Conservation (phyloP, 805 yeast genomes). For the Kazachstania bromeliacearum region DNA sequence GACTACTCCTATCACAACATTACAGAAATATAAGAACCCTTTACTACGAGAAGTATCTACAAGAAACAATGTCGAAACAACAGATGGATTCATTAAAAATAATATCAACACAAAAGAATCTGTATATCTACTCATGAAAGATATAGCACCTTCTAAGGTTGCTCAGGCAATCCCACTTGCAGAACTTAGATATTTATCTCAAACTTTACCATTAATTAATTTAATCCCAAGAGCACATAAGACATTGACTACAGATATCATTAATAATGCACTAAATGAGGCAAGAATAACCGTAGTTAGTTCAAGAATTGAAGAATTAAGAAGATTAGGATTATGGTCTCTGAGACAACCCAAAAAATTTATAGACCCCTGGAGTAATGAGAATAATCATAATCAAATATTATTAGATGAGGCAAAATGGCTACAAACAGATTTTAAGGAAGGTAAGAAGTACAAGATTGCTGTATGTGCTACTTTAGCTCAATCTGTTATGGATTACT, state of each 20-base stretch:
- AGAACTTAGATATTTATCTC: constrained; percentile 78
- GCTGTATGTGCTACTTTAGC: constrained; percentile 65
- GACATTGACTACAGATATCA: constrained; percentile 73
- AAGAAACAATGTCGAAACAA: constrained; percentile 9
- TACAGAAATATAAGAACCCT: constrained; percentile 2
- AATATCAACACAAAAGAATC: constrained; percentile 37
- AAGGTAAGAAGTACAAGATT: constrained; percentile 56
- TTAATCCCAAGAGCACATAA: constrained; percentile 80
- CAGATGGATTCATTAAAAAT: constrained; percentile 24
- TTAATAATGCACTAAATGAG: constrained; percentile 76
- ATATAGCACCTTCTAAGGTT: constrained; percentile 42
- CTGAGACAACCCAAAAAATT: constrained; percentile 71
- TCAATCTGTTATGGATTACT: constrained; percentile 64
- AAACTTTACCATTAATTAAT: constrained; percentile 75
- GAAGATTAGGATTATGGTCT: constrained; percentile 83
- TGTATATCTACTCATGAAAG: constrained; percentile 40
- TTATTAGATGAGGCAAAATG: constrained; percentile 71
- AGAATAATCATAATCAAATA: constrained; percentile 60
- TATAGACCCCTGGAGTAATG: constrained; percentile 49
- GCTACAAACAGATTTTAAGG: constrained; percentile 72
- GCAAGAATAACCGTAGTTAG: constrained; percentile 86
- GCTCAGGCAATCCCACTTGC: constrained; percentile 62
- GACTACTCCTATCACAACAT: constrained; percentile 8
- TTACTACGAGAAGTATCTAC: constrained; percentile 8
- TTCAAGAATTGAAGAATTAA: constrained; percentile 85